Evolutionary conservation across 164 flowering plant species (phyloP), one percentile per base, ranked within the genome.

Genomic region (Tetrastigma voinierianum): DNA sequence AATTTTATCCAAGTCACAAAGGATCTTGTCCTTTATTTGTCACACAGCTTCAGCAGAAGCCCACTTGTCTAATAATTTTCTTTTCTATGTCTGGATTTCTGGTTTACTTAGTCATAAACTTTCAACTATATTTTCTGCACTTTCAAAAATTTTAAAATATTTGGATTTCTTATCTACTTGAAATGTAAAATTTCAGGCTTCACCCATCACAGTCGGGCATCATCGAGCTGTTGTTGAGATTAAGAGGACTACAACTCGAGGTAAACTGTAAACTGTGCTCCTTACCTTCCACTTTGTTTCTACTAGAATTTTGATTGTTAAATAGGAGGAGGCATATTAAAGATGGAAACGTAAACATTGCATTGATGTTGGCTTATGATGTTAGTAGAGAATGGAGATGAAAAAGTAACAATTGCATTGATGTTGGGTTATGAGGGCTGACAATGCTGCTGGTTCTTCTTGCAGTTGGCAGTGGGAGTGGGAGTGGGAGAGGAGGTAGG

Each of bases 381-480:
- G 6, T 32, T 32, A 32, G 40, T 32, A 32, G 40, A 32, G 40
- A 32, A 32, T 32, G 40, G 40, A 3, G 4, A 7, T 32, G 40
- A 4, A 32, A 3, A n/a, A n/a, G n/a, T 12, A 13, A 49, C 14
- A n/a, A 6, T 40, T 15, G 7, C 40, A 32, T 32, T 32, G 40
- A 32, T 32, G 40, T 32, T 32, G 40, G 0, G 6, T 32, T 32
- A 4, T 61, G 4, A 10, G 15, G 46, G 2, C 24, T 18, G 13
- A 6, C 16, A 10, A 40, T 20, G 49, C 23, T 75, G 62, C 51
- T 78, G 60, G 9, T 57, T 59, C n/a, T 57, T 59, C n/a, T 60
- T 69, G 77, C 81, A 87, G 95, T 69, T 70, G 85, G 81, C 23
- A 67, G 78, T 67, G 84, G 40, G 40, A 32, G 81, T 70, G 85